Percentiles rank a stretch among this genome's conserved stretches.
These are phyloP conservation scores for Cenchrus fungigraminus DNA, from an alignment of 176 grass and related monocot genomes.

Conservation along the genomic window DNA sequence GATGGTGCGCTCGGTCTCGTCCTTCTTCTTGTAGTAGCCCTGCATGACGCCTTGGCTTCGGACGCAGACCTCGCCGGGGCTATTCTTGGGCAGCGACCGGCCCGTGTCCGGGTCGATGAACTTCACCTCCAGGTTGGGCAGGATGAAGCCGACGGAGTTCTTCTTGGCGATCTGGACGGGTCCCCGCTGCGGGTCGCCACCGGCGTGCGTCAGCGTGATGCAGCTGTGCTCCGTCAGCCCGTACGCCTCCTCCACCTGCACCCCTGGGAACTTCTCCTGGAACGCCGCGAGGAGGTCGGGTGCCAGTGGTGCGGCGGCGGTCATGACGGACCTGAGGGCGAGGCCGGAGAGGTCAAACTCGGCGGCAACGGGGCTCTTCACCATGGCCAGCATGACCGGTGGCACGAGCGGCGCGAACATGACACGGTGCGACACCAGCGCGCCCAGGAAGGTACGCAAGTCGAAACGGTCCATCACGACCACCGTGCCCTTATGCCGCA, in stretches of 20 bases:
- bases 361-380: conserved; percentile 58
- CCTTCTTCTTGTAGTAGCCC: conserved; percentile 77
- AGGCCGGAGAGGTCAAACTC: conserved; percentile 59
- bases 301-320: conserved; percentile 74
- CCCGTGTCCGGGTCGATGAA: conserved; percentile 76
- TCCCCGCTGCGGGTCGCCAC: conserved; percentile 35
- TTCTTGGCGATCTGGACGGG: conserved; percentile 52
- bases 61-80: conserved; percentile 72
- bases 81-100: conserved; percentile 71
- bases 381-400: conserved; percentile 86
- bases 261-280: conserved; percentile 63
- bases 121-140: conserved; percentile 93
- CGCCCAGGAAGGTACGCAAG: conserved; percentile 56
- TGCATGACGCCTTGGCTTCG: conserved; percentile 89
- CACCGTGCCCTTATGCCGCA: conserved; percentile 87
- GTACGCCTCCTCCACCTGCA: conserved; percentile 91
- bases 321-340: conserved; percentile 75
- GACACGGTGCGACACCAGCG: conserved; percentile 64
- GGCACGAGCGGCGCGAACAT: conserved; percentile 80
- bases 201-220: conserved; percentile 81
- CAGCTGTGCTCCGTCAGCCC: conserved; percentile 94
- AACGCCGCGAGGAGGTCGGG: conserved; percentile 70
- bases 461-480: conserved; percentile 92
- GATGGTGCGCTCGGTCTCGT: conserved; percentile 80
- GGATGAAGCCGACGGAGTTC: conserved; percentile 85